phyloP scores from a whole-genome alignment of 2,329 filamentous ascomycete genomes.

The Curvularia spicifera region DNA sequence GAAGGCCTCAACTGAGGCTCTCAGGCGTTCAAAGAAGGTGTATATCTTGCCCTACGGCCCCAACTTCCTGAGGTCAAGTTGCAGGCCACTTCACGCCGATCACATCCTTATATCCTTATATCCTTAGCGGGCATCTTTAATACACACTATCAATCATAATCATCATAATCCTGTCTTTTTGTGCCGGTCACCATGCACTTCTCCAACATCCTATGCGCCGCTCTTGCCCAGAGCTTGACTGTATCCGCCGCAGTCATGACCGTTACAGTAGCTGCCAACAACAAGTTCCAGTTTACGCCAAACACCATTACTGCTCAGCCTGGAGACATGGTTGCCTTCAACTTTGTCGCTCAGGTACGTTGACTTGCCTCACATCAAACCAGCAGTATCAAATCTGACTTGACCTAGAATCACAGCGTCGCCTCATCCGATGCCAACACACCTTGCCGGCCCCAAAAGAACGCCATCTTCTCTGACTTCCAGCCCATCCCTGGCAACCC shows the following conservation, averaged over 20 bases:
- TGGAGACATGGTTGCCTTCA: slow-evolving; percentile 39
- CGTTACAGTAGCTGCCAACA: slow-evolving; percentile 42
- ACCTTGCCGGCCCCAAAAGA: slow-evolving; percentile 33
- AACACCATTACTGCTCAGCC: slow-evolving; percentile 36
- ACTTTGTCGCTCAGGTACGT: slow-evolving; percentile 31
- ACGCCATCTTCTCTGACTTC: slow-evolving; percentile 40
- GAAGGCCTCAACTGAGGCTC: slow-evolving; percentile 2
- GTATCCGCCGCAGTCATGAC: slow-evolving; percentile 39
- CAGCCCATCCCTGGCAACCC: slow-evolving; percentile 30
- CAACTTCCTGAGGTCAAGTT: slow-evolving; percentile 4
- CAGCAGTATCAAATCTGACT: background rate
- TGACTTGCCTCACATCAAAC: background rate
- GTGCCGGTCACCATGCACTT: slow-evolving; percentile 33
- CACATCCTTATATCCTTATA: background rate
- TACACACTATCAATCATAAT: slow-evolving; percentile 6
- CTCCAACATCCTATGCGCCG: slow-evolving; percentile 27
- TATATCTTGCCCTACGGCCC: slow-evolving; percentile 5
- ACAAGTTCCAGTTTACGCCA: slow-evolving; percentile 40
- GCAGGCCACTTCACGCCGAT: slow-evolving; percentile 12
- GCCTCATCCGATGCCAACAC: slow-evolving; percentile 34
- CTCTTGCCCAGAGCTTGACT: slow-evolving; percentile 33
- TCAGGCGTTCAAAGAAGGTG: slow-evolving; percentile 3
- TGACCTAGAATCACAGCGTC: slow-evolving; percentile 36
- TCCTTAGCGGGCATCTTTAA: background rate
- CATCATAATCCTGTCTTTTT: background rate